Conservation (phyloP, 225 moss, liverwort and hornwort species). For the Antitrichia curtipendula region DNA sequence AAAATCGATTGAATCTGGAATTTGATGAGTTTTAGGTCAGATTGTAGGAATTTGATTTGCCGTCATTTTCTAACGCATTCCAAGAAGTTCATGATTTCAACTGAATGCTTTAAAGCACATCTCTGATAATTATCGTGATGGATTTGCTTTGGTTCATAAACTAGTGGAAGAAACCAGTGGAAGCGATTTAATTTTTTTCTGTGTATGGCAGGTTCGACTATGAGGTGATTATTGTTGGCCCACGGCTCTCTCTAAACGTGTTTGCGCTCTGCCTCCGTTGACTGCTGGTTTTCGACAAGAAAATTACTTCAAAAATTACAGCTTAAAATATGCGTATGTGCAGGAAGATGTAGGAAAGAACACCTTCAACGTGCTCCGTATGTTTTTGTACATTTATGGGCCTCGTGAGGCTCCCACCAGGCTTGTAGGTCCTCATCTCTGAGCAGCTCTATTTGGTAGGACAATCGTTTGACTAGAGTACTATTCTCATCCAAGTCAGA, state of each 20-base stretch:
- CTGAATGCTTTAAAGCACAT: background rate
- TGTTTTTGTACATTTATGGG: slow-evolving; percentile 61
- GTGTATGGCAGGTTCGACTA: slow-evolving; percentile 71
- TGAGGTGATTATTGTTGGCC: slow-evolving; percentile 36
- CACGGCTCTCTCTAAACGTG: background rate
- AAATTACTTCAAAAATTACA: background rate
- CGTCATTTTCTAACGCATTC: background rate
- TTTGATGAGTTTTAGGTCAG: background rate
- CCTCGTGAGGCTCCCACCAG: slow-evolving; percentile 52
- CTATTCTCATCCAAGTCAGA: background rate
- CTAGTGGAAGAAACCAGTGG: background rate
- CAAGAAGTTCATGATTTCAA: background rate
- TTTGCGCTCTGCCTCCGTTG: background rate
- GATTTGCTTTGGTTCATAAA: background rate
- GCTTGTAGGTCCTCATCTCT: slow-evolving; percentile 45
- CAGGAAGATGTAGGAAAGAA: slow-evolving; percentile 90
- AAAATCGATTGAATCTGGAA: background rate
- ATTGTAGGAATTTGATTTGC: background rate
- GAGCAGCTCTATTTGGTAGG: background rate
- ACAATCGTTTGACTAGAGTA: background rate
- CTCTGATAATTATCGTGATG: background rate
- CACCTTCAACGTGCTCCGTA: slow-evolving; percentile 84
- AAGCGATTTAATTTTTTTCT: background rate
- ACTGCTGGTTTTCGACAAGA: background rate
- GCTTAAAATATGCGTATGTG: background rate